Percentiles rank a stretch among this genome's conserved stretches.
phyloP scores from a whole-genome alignment of 371 early-diverging fungal genomes.

The Nematocida major region DNA sequence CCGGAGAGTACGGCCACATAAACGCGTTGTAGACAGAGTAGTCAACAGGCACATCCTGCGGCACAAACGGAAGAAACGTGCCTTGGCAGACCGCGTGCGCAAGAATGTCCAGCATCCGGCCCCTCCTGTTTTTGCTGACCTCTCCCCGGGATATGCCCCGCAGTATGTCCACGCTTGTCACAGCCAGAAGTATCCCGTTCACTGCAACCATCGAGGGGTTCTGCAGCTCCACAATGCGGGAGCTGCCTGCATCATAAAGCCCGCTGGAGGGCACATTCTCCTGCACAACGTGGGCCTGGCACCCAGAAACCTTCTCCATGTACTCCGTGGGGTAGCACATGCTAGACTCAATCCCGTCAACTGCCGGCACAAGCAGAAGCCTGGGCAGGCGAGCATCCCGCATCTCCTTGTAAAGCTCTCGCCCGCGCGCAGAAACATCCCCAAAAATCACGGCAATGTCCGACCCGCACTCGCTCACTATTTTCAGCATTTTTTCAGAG shows the following conservation, averaged over 20 bases:
- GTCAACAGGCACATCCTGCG: constrained; percentile 10
- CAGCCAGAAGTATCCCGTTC: constrained; percentile 11
- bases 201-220: constrained; percentile 16
- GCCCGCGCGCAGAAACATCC: neutral
- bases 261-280: neutral
- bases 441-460: constrained; percentile 24
- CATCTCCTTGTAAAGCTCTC: neutral
- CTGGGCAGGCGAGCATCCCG: neutral
- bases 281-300: neutral
- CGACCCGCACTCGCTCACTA: neutral
- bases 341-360: neutral
- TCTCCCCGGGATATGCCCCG: neutral
- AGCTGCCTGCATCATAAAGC: neutral
- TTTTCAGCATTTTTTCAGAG: neutral
- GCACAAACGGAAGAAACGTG: constrained; percentile 13
- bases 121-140: neutral
- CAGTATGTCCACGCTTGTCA: neutral
- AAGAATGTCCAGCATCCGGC: neutral
- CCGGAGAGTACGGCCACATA: constrained; percentile 4
- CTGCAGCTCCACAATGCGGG: neutral
- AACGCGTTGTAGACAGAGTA: neutral
- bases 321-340: constrained; percentile 37
- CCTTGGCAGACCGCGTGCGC: constrained; percentile 10
- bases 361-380: neutral
- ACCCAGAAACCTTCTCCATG: neutral